These are phyloP conservation scores for Paramecium pentaurelia DNA, from an alignment of 73 alveolate genomes.

Conservation along the genomic window DNA sequence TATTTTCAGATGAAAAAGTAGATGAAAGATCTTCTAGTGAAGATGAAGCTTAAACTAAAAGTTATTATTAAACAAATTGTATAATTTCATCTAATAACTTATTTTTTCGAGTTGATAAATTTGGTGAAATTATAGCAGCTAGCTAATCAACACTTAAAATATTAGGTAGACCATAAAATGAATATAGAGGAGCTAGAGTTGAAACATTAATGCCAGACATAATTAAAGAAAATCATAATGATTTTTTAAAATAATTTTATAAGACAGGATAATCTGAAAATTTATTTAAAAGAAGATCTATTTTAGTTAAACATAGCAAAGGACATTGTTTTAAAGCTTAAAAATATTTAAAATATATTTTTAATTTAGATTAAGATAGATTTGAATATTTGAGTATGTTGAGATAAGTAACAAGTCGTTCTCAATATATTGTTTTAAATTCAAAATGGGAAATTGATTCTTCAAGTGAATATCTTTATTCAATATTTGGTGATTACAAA, in stretches of 20 bases:
- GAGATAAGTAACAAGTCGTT: neutral
- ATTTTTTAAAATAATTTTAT: neutral
- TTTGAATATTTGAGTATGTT: neutral
- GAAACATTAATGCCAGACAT: neutral
- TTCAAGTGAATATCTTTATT: neutral
- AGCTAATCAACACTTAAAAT: neutral
- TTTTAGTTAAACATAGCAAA: neutral
- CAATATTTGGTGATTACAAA: neutral
- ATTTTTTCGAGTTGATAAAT: neutral
- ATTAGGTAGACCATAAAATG: neutral
- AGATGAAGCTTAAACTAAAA: neutral
- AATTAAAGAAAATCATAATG: neutral
- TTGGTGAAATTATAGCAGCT: neutral
- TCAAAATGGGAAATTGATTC: neutral
- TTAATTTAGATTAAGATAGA: neutral
- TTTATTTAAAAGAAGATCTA: neutral
- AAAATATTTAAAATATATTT: neutral
- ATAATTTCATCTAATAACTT: neutral
- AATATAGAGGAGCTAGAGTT: neutral
- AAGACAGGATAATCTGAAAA: neutral
- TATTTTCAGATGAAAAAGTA: neutral
- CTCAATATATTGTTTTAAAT: neutral
- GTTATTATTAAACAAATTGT: neutral
- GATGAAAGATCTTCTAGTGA: constrained; percentile 20
- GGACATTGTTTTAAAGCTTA: neutral